phyloP scores from a whole-genome alignment of 1,284 basidiomycete genomes.

The Heimioporus punctisporus region DNA sequence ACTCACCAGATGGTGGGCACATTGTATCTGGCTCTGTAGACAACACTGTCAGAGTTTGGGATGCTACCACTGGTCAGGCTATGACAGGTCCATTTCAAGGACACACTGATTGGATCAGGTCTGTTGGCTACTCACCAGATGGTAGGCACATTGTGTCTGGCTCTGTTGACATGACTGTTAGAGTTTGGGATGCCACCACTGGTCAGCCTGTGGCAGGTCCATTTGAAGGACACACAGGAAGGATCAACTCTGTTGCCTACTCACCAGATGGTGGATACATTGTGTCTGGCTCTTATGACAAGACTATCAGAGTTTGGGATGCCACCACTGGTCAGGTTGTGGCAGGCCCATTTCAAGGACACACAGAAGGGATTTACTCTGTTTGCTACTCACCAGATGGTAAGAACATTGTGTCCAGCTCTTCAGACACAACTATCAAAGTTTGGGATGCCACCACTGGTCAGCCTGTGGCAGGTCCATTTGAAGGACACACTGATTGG shows the following conservation, averaged over 20 bases:
- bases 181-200: neutral
- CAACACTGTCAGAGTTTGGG: neutral
- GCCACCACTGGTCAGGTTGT: neutral
- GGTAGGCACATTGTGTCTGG: neutral
- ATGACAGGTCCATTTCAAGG: neutral
- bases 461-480: too few species aligned
- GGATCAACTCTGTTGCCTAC: neutral
- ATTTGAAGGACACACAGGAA: neutral
- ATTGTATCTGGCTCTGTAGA: neutral
- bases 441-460: too few species aligned
- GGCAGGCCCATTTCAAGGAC: neutral
- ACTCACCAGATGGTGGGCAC: neutral
- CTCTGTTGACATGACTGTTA: neutral
- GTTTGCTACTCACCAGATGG: neutral
- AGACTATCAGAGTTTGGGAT: neutral
- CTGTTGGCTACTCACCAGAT: neutral
- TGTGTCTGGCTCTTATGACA: neutral
- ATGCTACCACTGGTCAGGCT: neutral
- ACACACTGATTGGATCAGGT: neutral
- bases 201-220: neutral
- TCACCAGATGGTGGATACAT: neutral
- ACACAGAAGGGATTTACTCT: neutral
- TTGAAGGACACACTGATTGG: too few species aligned
- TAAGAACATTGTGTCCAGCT: neutral
- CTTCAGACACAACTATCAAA: neutral